Percentiles rank a stretch among this genome's conserved stretches.
Conservation (phyloP, 495 filamentous ascomycete genomes). For the Neurospora sp. region DNA sequence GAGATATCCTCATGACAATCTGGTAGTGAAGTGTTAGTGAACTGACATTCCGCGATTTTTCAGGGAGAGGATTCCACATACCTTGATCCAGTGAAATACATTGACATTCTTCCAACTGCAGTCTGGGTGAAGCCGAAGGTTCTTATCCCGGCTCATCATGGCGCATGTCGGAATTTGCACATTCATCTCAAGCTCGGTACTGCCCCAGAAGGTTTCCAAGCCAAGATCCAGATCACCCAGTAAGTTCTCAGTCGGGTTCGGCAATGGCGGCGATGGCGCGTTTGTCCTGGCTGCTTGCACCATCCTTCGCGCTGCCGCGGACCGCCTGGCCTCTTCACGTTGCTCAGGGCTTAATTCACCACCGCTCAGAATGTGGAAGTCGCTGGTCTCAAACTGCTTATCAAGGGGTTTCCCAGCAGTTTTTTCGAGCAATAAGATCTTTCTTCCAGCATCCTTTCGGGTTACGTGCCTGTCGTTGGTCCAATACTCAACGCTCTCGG, state of each 20-base stretch:
- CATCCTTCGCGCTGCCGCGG: slow-evolving; percentile 29
- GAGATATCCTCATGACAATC: slow-evolving; percentile 95
- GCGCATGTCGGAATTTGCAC: slow-evolving; percentile 91
- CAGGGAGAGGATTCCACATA: slow-evolving; percentile 28
- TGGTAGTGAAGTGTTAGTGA: slow-evolving; percentile 29
- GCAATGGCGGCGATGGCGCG: slow-evolving; percentile 28
- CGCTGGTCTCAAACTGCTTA: slow-evolving; percentile 69
- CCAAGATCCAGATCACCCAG: slow-evolving; percentile 67
- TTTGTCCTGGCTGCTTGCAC: slow-evolving; percentile 25
- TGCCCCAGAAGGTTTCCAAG: slow-evolving; percentile 57
- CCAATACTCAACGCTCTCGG: slow-evolving; percentile 91
- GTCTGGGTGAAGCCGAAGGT: slow-evolving; percentile 72
- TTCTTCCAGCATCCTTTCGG: slow-evolving; percentile 72
- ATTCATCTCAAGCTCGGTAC: slow-evolving; percentile 95
- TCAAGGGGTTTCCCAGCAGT: slow-evolving; percentile 68
- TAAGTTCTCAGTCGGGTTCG: slow-evolving; percentile 53
- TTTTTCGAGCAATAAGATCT: slow-evolving; percentile 86
- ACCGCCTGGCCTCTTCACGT: slow-evolving; percentile 30
- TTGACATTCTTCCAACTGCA: slow-evolving; percentile 95
- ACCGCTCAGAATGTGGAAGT: slow-evolving; percentile 68
- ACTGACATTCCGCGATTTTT: not conserved
- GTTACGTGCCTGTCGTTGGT: slow-evolving; percentile 81
- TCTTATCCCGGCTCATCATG: slow-evolving; percentile 72
- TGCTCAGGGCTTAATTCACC: slow-evolving; percentile 52
- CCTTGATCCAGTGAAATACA: slow-evolving; percentile 99